Evolutionary conservation across 768 basidiomycete species (phyloP), one percentile per base, ranked within the genome.

Genomic region (Mycena vulgaris): DNA sequence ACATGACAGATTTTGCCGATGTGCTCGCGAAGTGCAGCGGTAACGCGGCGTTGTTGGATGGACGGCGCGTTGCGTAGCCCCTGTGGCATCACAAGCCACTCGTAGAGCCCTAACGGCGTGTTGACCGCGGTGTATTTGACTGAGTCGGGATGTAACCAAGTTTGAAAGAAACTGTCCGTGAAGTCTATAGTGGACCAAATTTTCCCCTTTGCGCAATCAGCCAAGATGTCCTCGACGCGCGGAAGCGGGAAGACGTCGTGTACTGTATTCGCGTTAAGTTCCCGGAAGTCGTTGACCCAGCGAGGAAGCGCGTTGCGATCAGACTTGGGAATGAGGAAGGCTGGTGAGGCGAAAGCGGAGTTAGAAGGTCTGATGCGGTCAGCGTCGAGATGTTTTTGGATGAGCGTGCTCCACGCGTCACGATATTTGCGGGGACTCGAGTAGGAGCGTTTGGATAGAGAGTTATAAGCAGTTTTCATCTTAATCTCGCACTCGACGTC

Each of bases 81-180:
- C n/a, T n/a, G n/a, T n/a, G n/a, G n/a, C 35, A 37, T 37, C 35
- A 37, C 35, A 14, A 37, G 35, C 35, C 35, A 37, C 35, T 37
- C 35, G 35, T 37, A 37, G 8, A 37, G 14, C 14, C 35, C 35
- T 14, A 37, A 14, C 35, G 35, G 35, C 6, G 35, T 37, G 1
- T 70, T 71, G 0, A 85, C 80, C 0, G 81, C 83, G 0, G 83
- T 84, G 42, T 78, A 76, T 0, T 69, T 45, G 7, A 0, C 83
- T 70, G n/a, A 81, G 68, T 3, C 81, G 78, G 59, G 59, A 19
- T 61, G 45, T 2, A 61, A 68, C 0, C 75, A 56, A 0, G 78
- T 84, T 61, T 85, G 84, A 55, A 83, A 84, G 48, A 85, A 86
- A 0, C 80, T 75, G 37, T 83, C 79, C 25, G 80, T 82, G 80